Conservation (phyloP, 768 basidiomycete genomes). For the Naganishia onofrii region DNA sequence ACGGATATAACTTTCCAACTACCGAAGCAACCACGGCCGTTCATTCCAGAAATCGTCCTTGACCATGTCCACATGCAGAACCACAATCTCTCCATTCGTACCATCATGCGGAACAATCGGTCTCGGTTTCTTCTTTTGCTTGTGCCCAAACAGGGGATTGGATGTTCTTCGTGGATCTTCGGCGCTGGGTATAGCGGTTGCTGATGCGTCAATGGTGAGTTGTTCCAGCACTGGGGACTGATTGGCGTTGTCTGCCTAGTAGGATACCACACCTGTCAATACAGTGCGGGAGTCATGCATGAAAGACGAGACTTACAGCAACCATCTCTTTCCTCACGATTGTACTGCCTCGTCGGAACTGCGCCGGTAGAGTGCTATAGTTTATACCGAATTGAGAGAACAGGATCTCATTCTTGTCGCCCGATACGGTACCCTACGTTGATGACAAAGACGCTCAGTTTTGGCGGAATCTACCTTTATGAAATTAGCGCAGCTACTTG, state of each 20-base stretch:
- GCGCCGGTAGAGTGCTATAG: slow-evolving; percentile 71
- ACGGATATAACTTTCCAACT: background rate
- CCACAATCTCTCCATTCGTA: slow-evolving; percentile 55
- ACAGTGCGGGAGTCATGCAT: background rate
- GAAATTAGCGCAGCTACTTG: slow-evolving; percentile 48
- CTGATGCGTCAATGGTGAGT: background rate
- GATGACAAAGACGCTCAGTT: background rate
- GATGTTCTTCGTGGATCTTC: background rate
- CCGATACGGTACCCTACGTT: slow-evolving; percentile 77
- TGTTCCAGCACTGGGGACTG: background rate
- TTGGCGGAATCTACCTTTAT: background rate
- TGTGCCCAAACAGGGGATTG: slow-evolving; percentile 17
- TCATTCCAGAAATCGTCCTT: slow-evolving; percentile 73
- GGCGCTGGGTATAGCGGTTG: background rate
- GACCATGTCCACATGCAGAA: slow-evolving; percentile 81
- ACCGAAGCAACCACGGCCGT: slow-evolving; percentile 55
- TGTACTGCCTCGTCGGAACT: slow-evolving; percentile 81
- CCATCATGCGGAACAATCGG: slow-evolving; percentile 52
- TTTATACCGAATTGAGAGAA: slow-evolving; percentile 79
- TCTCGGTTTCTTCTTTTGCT: slow-evolving; percentile 51
- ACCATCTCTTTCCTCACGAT: slow-evolving; percentile 63
- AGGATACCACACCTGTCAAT: background rate
- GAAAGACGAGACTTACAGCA: background rate
- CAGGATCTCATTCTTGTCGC: slow-evolving; percentile 87
- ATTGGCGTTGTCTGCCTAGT: background rate